phyloP scores from a whole-genome alignment of 805 yeast species.

The Pichia ethanolica region DNA sequence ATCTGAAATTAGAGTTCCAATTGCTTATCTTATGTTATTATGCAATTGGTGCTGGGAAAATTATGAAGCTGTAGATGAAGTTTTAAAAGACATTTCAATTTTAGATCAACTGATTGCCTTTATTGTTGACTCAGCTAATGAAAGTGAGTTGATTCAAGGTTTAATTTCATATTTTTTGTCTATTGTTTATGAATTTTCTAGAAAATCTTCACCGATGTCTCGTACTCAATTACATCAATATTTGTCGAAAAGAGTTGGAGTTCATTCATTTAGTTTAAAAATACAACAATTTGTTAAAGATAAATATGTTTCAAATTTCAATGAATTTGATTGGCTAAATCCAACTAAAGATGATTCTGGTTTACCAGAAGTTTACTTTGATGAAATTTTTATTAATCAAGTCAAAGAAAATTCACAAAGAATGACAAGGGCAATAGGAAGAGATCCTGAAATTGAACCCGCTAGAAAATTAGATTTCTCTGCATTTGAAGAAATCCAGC shows the following conservation, averaged over 20 bases:
- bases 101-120: slow-evolving; percentile 62
- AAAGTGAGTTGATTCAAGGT: slow-evolving; percentile 50
- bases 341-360: slow-evolving; percentile 73
- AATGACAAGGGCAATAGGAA: slow-evolving; percentile 61
- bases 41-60: slow-evolving; percentile 76
- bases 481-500: slow-evolving; percentile 40
- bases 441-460: slow-evolving; percentile 72
- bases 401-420: slow-evolving; percentile 64
- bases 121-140: slow-evolving; percentile 38
- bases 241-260: slow-evolving; percentile 67
- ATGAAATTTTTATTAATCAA: slow-evolving; percentile 51
- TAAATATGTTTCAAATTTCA: slow-evolving; percentile 47
- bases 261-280: slow-evolving; percentile 68
- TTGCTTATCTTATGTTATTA: slow-evolving; percentile 71
- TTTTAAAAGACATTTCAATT: slow-evolving; percentile 60
- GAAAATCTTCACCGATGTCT: slow-evolving; percentile 51
- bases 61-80: slow-evolving; percentile 63
- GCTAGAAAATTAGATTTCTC: slow-evolving; percentile 57
- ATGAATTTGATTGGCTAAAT: slow-evolving; percentile 39
- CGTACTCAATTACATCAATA: slow-evolving; percentile 55
- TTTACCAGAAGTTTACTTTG: slow-evolving; percentile 75
- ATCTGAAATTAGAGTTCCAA: slow-evolving; percentile 64
- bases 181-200: slow-evolving; percentile 67
- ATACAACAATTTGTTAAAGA: slow-evolving; percentile 66
- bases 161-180: slow-evolving; percentile 68